Conservation (phyloP, 495 filamentous ascomycete genomes). For the Thermochaetoides thermophila region DNA sequence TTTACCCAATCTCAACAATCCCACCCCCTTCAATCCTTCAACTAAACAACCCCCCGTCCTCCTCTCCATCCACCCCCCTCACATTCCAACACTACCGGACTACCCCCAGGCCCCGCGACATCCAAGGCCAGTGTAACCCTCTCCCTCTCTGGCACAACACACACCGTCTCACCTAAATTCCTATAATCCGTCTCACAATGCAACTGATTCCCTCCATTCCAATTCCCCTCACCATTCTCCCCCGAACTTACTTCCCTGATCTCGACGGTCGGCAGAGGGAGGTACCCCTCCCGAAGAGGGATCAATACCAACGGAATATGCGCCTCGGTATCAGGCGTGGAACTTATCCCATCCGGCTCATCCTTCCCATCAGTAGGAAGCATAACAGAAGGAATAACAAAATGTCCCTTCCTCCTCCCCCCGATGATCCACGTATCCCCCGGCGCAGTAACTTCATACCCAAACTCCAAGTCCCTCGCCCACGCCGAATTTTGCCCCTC, state of each 20-base stretch:
- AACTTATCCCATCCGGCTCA: constrained; percentile 7
- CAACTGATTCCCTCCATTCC: constrained; percentile 16
- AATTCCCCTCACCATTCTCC: constrained; percentile 7
- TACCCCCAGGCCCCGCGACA: constrained; percentile 43
- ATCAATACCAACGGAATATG: constrained; percentile 53
- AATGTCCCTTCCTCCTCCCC: constrained; percentile 63
- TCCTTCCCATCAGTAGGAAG: neutral
- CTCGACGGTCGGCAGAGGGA: constrained; percentile 65
- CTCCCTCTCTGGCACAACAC: constrained; percentile 58
- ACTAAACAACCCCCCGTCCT: constrained; percentile 17
- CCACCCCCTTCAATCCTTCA: neutral
- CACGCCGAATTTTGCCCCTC: constrained; percentile 10
- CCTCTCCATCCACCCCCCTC: constrained; percentile 27
- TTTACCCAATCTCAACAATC: too few relatives aligned
- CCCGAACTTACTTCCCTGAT: constrained; percentile 40
- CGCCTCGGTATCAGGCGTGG: constrained; percentile 27
- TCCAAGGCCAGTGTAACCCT: constrained; percentile 67
- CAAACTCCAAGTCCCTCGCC: constrained; percentile 52
- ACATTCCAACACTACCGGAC: constrained; percentile 48
- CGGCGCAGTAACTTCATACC: constrained; percentile 66
- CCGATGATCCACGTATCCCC: constrained; percentile 73
- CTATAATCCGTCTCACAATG: constrained; percentile 73
- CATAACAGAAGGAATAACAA: constrained; percentile 38
- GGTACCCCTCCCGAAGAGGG: constrained; percentile 60
- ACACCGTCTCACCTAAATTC: constrained; percentile 59